Percentiles rank a stretch among this genome's conserved stretches.
Conservation (phyloP, 805 yeast species). For the Metschnikowia amazonensis region DNA sequence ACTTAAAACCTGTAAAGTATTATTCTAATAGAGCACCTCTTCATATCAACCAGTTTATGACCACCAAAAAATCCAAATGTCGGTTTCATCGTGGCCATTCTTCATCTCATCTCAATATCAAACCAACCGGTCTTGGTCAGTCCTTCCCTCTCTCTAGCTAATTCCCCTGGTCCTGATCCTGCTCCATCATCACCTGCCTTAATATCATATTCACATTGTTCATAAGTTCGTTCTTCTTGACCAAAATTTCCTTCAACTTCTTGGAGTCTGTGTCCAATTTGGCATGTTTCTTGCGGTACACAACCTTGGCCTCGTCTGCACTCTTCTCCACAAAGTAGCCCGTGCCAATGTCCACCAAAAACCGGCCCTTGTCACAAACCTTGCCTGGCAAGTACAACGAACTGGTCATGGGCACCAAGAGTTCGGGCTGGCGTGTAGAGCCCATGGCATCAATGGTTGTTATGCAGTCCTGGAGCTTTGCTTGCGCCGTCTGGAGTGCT, state of each 20-base stretch:
- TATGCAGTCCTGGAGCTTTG: slow-evolving; percentile 77
- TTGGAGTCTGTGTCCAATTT: slow-evolving; percentile 70
- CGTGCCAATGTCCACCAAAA: slow-evolving; percentile 91
- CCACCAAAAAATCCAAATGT: no score
- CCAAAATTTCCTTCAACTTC: slow-evolving; percentile 70
- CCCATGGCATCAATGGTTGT: slow-evolving; percentile 61
- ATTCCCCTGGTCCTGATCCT: slow-evolving; percentile 24
- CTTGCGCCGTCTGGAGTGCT: slow-evolving; percentile 78
- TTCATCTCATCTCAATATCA: no score
- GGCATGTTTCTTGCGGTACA: slow-evolving; percentile 68
- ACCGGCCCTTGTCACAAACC: slow-evolving; percentile 59
- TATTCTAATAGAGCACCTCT: no score
- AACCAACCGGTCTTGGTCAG: no score
- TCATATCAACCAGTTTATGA: no score
- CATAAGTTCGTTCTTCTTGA: slow-evolving; percentile 64
- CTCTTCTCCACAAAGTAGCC: slow-evolving; percentile 89
- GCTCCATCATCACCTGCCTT: slow-evolving; percentile 49
- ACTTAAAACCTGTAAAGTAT: no score
- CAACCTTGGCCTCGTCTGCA: slow-evolving; percentile 60
- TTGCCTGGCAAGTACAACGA: slow-evolving; percentile 88
- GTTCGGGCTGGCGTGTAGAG: slow-evolving; percentile 35
- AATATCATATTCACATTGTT: slow-evolving; percentile 58
- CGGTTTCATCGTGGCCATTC: no score
- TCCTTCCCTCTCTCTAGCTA: no score
- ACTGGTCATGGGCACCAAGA: slow-evolving; percentile 84